Evolutionary conservation across 768 basidiomycete species (phyloP), one percentile per base, ranked within the genome.

Genomic region (Pleurotus platypus): DNA sequence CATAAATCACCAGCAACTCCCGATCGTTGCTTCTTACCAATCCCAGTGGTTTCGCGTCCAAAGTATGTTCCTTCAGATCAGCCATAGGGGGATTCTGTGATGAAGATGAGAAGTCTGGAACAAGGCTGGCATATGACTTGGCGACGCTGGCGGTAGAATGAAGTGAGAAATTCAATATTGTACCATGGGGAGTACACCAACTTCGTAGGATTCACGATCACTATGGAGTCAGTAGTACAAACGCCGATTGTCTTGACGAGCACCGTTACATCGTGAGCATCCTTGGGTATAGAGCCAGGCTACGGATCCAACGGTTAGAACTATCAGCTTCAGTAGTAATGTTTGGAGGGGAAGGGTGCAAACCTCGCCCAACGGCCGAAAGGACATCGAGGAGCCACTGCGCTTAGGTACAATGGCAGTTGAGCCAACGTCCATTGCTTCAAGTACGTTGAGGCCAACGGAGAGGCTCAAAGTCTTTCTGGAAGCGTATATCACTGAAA

Each of bases 1-100:
- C 88, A 61, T 87, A 94, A 38, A 94, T 67, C 11, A 92, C 79
- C 60, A 94, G 69, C 18, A 89, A 70, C 64, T 92, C 89, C 20
- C 70, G 69, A 3, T 71, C 64, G 48, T 77, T 76, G 5, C 76
- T 75, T 46, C 83, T 79, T 5, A 90, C 72, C 35, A 92, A 69
- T 5, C 92, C 92, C 3, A 94, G 74, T 1, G 87, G 81, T 63
- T 79, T 88, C 22, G 81, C 74, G 15, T 66, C 67, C 35, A 85
- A 83, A 51, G 86, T 76, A 15, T 79, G 81, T 12, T 68, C 63
- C 70, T 89, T 92, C 51, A 94, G 78, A 18, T 69, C 67, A 27
- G 73, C 67, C 69, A 81, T 72, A 2, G 78, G 68, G 13, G 72
- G 57, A 62, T 75, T 75, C 40, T 63, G 55, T 8, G 3, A 9